These are phyloP conservation scores for Isabelozyma heimii DNA, from an alignment of 805 yeast genomes.

Conservation along the genomic window DNA sequence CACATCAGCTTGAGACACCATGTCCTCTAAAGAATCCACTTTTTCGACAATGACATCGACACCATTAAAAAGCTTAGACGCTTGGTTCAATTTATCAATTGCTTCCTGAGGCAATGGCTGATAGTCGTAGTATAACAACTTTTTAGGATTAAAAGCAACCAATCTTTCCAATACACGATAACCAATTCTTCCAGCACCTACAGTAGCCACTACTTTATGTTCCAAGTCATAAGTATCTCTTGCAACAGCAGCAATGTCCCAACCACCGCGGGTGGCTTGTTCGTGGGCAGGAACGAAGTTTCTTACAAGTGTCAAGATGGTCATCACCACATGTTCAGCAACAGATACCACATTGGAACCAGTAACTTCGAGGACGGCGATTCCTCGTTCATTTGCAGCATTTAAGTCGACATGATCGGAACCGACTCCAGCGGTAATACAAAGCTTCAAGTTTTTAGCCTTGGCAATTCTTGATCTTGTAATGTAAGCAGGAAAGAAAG, in stretches of 20 bases:
- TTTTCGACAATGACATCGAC: conserved; percentile 56
- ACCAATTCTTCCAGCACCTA: conserved; percentile 82
- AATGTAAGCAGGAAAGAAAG: conserved; percentile 80
- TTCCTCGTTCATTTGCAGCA: conserved; percentile 60
- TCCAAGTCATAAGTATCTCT: conserved; percentile 74
- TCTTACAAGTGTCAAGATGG: conserved; percentile 66
- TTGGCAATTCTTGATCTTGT: conserved; percentile 61
- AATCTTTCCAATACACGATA: conserved; percentile 71
- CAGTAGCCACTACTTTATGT: conserved; percentile 73
- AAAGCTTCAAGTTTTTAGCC: conserved; percentile 68
- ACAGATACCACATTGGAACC: conserved; percentile 80
- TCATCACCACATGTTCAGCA: conserved; percentile 78
- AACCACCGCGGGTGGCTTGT: conserved; percentile 55
- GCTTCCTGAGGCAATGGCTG: conserved; percentile 61
- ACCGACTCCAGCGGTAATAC: conserved; percentile 83
- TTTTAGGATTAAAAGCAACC: conserved; percentile 70
- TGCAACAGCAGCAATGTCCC: conserved; percentile 79
- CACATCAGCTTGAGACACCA: conserved; percentile 66
- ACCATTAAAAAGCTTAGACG: conserved; percentile 41
- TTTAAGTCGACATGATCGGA: conserved; percentile 76
- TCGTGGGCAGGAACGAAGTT: conserved; percentile 80
- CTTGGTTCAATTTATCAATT: conserved; percentile 34
- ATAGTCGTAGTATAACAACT: conserved; percentile 72
- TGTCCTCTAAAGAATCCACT: conserved; percentile 58
- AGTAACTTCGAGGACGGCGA: conserved; percentile 76